Conservation (phyloP, 495 filamentous ascomycete genomes). For the Hypomontagnella monticulosa region DNA sequence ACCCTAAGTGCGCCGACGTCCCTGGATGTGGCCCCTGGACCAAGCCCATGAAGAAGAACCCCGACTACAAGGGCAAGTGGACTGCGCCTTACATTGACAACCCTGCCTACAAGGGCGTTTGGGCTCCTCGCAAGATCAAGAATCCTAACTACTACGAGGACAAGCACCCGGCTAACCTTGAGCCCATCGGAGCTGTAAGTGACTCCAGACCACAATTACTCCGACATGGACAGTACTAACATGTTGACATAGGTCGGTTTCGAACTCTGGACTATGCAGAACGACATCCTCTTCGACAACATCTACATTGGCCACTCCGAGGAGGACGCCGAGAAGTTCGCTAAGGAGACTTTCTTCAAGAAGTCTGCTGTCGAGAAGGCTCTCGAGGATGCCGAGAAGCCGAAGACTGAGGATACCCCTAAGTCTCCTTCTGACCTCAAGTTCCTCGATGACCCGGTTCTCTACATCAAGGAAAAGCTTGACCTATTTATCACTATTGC, state of each 20-base stretch:
- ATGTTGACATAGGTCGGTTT: conserved; percentile 77
- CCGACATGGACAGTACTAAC: conserved; percentile 26
- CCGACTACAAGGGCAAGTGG: conserved; percentile 99
- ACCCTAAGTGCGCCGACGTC: conserved; percentile 93
- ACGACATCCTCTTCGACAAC: conserved; percentile 99
- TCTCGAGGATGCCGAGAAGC: conserved; percentile 83
- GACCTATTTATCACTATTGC: conserved; percentile 86
- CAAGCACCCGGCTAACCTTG: conserved; percentile 94
- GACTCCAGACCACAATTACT: not conserved
- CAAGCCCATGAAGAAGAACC: conserved; percentile 93
- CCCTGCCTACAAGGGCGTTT: conserved; percentile 96
- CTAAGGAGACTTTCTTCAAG: conserved; percentile 90
- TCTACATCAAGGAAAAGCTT: conserved; percentile 90
- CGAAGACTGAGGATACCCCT: conserved; percentile 74
- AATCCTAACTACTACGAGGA: conserved; percentile 99
- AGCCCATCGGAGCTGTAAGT: conserved; percentile 96
- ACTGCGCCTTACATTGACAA: conserved; percentile 93
- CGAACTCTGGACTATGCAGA: conserved; percentile 99
- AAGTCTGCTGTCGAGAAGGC: conserved; percentile 88
- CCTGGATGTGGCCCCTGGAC: conserved; percentile 96
- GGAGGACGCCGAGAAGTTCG: conserved; percentile 90
- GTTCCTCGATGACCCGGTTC: conserved; percentile 92
- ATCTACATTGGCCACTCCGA: conserved; percentile 99
- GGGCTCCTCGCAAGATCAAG: conserved; percentile 93
- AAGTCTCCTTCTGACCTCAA: conserved; percentile 76